Evolutionary conservation across 2,329 filamentous ascomycete species (phyloP), one percentile per base, ranked within the genome.

Genomic region (Colletotrichum noveboracense): DNA sequence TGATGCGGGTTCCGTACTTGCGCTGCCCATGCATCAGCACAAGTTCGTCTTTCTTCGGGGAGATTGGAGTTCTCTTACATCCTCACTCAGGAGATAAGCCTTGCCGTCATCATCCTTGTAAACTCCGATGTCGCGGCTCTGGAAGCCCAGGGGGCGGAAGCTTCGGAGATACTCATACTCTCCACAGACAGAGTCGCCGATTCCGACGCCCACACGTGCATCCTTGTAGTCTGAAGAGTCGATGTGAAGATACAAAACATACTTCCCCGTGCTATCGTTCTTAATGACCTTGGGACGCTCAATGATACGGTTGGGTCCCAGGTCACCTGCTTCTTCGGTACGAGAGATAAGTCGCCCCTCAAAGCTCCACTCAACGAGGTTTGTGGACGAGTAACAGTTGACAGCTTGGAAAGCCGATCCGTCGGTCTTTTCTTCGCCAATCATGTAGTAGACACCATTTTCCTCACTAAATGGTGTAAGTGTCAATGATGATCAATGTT

Each of bases 171-270:
- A 80, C 64, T 78, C 77, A 73, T 94, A 94, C 52, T 87, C 84
- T 3, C 93, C 92, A 78, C 92, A 94, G 0, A 94, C 90, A 0
- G 84, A 86, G 75, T 88, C 85, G 0, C 89, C 88, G 0, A 89
- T 92, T 0, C 93, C 93, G 7, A 94, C 91, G 0, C 92, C 93
- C 2, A 92, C 91, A 71, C 89, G 91, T 1, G 93, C 93, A 43
- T 93, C 92, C 2, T 86, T 87, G 78, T 94, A 94, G 79, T 87
- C 87, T 34, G 85, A 85, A 71, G 85, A 88, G 79, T 94, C 93
- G 65, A 94, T 93, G 80, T 94, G 93, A 86, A 94, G 87, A 86
- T 91, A 94, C 81, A 94, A 84, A n/a, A 94, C 92, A 81, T 92
- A 94, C 77, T 92, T 91, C 7, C 82, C 79, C 0, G 92, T 94